A percentile compares a stretch with the other conserved stretches of the same genome.
These are phyloP conservation scores for Hibiscus mutabilis DNA, from an alignment of 345 rosid genomes.

Conservation along the genomic window DNA sequence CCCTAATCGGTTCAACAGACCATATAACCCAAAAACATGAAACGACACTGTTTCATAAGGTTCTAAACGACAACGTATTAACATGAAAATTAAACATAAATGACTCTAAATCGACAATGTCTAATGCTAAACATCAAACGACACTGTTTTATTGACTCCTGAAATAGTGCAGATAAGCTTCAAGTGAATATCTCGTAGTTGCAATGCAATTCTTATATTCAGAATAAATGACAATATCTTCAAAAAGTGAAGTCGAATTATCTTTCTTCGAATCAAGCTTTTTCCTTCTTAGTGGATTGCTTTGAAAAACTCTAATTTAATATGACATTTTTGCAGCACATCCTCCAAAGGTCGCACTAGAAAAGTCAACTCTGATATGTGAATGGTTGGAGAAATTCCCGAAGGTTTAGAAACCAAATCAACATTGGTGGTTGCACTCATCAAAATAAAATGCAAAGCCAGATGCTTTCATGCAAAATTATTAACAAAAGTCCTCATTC, in stretches of 20 bases:
- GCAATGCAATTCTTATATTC: neutral
- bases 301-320: constrained; percentile 54
- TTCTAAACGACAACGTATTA: no score
- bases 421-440: constrained; percentile 95
- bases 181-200: neutral
- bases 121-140: no score
- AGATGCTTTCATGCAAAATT: constrained; percentile 77
- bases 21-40: no score
- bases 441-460: constrained; percentile 66
- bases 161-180: no score
- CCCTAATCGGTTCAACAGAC: no score
- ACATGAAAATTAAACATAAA: no score
- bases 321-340: constrained; percentile 48
- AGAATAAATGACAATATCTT: neutral
- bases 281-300: constrained; percentile 29
- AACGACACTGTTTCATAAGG: no score
- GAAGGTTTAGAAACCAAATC: constrained; percentile 79
- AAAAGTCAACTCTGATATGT: constrained; percentile 81
- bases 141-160: no score
- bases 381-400: constrained; percentile 64
- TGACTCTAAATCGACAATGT: no score
- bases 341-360: constrained; percentile 87
- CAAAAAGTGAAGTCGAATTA: no score
- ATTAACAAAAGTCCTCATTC: constrained; percentile 87
- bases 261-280: neutral